Base-by-base conservation (phyloP, 106 monocot genomes). In the Gastrodia elata region DNA sequence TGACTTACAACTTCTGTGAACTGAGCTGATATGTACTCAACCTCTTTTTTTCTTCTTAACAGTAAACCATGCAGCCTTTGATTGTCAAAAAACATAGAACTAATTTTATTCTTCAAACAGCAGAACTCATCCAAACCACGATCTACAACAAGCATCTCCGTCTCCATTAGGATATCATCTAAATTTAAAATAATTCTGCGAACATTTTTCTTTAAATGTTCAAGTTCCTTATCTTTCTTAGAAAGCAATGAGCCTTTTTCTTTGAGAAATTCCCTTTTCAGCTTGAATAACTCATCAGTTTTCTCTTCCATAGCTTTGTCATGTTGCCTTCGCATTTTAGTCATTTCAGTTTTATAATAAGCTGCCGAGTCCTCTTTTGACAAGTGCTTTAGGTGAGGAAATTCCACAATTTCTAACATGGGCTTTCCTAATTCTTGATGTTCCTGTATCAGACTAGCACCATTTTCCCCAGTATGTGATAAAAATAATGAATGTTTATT, bases 281-380 rank as follows among this genome's bases (percentile, higher is more conserved):
- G 76, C 20, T 68, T 79, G 69, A 98, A 98, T 71, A 93, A 71
- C 61, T 93, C 93, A 74, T 98, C 98, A 18, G 98, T 98, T 70
- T 85, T 93, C 83, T 93, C 91, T 38, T 88, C 88, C 75, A 98
- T 77, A 32, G 84, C 84, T 61, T 78, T 75, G 6, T 98, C 98
- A 69, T 91, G 87, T 49, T 91, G 86, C 73, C 90, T 88, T 26
- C 87, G 91, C 86, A 93, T 85, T 68, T 87, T 87, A 13, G 71
- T 82, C 64, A 93, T 88, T 87, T 93, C 91, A 68, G 70, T 58
- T 83, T 77, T 93, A 61, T 83, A 93, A 68, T 83, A 78, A 38
- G 73, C 33, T 70, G 82, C 71, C 5, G 91, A 75, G 28, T 91
- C 98, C 68, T 93, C 93, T 39, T 70, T 91, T 33, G 72, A 48